Evolutionary conservation across 31 red algal species (phyloP).

Genomic region (Porphyra umbilicalis): DNA sequence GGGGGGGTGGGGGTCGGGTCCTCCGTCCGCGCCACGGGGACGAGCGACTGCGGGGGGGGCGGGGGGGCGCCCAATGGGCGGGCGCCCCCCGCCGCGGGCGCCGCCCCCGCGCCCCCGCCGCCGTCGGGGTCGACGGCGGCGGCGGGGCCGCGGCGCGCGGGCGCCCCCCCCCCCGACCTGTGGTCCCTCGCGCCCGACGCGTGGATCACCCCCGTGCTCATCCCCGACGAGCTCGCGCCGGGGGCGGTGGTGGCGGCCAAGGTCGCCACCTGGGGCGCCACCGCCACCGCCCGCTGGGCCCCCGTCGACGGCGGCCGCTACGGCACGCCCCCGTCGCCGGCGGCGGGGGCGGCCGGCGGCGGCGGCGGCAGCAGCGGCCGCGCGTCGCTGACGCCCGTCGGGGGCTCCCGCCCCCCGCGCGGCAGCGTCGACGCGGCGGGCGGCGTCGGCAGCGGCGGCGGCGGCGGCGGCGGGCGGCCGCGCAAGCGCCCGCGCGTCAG

Average conservation of each 20-base stretch:
- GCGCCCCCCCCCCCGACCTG: background rate
- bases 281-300: no score
- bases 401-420: background rate
- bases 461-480: background rate
- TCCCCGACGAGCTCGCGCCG: background rate
- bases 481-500: background rate
- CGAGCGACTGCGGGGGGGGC: background rate
- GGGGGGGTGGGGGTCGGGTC: background rate
- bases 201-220: background rate
- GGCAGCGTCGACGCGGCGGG: background rate
- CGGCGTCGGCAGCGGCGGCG: background rate
- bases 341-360: background rate
- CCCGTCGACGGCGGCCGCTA: background rate
- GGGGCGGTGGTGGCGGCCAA: background rate
- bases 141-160: background rate
- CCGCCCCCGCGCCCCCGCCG: background rate
- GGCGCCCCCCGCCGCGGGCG: background rate
- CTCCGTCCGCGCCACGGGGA: background rate
- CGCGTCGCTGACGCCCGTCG: background rate
- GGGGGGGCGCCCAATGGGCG: background rate
- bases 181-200: background rate
- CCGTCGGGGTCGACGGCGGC: background rate
- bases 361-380: background rate
- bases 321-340: background rate
- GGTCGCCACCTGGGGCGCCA: background rate